These are phyloP conservation scores for Trichaptum fuscoviolaceum DNA, from an alignment of 768 basidiomycete genomes.

Conservation along the genomic window DNA sequence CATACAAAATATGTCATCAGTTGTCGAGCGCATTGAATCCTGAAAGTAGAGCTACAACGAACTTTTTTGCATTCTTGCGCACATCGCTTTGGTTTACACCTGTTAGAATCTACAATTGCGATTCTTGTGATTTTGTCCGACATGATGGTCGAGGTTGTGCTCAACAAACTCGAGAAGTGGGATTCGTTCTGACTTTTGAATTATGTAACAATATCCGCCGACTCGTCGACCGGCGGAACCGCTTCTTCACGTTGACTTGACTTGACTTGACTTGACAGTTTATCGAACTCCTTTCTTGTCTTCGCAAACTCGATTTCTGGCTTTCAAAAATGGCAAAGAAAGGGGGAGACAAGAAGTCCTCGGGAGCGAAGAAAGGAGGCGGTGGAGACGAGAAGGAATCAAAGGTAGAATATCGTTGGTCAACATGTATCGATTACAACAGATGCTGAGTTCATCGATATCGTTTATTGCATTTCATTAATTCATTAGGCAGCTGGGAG, in stretches of 20 bases:
- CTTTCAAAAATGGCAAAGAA: constrained; percentile 25
- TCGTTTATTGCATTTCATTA: not conserved
- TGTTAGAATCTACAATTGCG: constrained; percentile 87
- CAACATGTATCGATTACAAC: not conserved
- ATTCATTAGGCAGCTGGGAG: constrained; percentile 44
- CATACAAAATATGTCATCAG: not conserved
- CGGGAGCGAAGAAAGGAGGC: constrained; percentile 31
- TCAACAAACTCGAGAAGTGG: not conserved
- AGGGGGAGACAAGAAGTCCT: constrained; percentile 37
- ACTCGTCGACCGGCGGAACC: too few relatives aligned
- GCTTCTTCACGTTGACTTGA: too few relatives aligned
- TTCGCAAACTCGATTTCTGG: not conserved
- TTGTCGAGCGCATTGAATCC: constrained; percentile 11
- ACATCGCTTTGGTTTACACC: constrained; percentile 95
- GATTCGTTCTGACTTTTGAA: constrained; percentile 3
- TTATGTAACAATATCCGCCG: constrained; percentile 1
- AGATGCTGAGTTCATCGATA: not conserved
- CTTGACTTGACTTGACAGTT: too few relatives aligned
- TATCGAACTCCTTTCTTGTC: too few relatives aligned
- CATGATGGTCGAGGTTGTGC: constrained; percentile 38
- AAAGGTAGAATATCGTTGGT: constrained; percentile 27
- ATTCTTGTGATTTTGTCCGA: constrained; percentile 97
- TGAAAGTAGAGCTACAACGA: constrained; percentile 12
- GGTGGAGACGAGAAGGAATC: constrained; percentile 34
- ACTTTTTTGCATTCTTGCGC: constrained; percentile 99